Evolutionary conservation across 2,329 filamentous ascomycete genomes (phyloP).

Genomic region (Aureobasidium sp.): DNA sequence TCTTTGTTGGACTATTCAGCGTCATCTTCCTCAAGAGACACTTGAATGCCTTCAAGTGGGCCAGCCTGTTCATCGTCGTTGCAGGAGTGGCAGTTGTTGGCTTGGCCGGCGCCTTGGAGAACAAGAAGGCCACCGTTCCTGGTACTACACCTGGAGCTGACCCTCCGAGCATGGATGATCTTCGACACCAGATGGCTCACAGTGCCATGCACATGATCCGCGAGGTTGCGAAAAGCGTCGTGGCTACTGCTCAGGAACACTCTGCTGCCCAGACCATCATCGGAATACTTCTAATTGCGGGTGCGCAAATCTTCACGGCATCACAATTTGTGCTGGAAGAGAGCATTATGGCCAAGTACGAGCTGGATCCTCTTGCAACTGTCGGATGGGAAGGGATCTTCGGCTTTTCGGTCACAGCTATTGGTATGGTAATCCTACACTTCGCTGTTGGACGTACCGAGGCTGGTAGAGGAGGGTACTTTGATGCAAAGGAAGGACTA

Average conservation of each 20-base stretch:
- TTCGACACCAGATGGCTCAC: neutral
- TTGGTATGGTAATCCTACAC: conserved; percentile 75
- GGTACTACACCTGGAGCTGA: conserved; percentile 19
- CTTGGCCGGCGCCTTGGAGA: conserved; percentile 78
- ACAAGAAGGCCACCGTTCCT: conserved; percentile 37
- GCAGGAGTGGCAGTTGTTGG: conserved; percentile 83
- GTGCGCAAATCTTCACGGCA: conserved; percentile 92
- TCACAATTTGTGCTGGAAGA: conserved; percentile 95
- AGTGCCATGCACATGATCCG: neutral
- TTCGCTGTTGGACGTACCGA: conserved; percentile 65
- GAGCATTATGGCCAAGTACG: conserved; percentile 73
- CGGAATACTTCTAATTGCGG: conserved; percentile 83
- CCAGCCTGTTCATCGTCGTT: conserved; percentile 78
- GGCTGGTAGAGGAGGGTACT: conserved; percentile 69
- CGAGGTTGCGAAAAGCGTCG: conserved; percentile 26
- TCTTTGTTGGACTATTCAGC: conserved; percentile 94
- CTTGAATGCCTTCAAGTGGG: conserved; percentile 85
- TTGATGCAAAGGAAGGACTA: conserved; percentile 82
- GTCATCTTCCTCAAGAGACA: conserved; percentile 78
- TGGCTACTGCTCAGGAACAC: conserved; percentile 37
- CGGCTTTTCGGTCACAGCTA: conserved; percentile 69
- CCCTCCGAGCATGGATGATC: neutral
- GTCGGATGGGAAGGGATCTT: conserved; percentile 97
- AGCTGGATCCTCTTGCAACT: conserved; percentile 77
- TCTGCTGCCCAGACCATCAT: conserved; percentile 63